Base-by-base conservation (phyloP, 2,329 filamentous ascomycete species). In the Colletotrichum noveboracense region DNA sequence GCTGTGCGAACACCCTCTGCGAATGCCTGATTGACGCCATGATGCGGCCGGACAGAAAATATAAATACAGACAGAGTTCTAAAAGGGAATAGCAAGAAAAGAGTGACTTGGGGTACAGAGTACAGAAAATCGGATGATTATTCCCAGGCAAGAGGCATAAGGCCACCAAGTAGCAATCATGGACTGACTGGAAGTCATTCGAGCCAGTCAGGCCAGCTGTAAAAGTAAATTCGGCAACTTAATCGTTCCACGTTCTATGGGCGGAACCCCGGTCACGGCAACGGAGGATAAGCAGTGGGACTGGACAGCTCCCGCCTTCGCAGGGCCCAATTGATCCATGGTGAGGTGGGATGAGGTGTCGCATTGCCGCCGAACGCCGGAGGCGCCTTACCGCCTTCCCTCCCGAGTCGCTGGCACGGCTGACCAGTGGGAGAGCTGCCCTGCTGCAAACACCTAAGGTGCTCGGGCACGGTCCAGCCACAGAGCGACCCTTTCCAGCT, bases 131-230 rank as follows among this genome's bases (percentile, higher is more conserved):
- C 74, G 74, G 70, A 76, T 65, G 74, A 74, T 76, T 66, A 36
- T 73, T 56, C 68, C 34, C 38, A 69, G 65, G 58, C 36, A 60
- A 73, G 34, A 74, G 21, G 74, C 58, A 76, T 76, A 38, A 74
- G 74, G 36, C 74, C 74, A 75, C 74, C 36, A 21, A 52, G 48
- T 58, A 67, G 70, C 73, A 34, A 73, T 73, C 62, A 68, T 75
- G 73, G 64, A 75, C 73, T 75, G 74, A 75, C 74, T 36, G 58
- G 62, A 73, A 26, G 70, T 76, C 64, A 58, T 74, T 73, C 70
- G 70, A 76, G 74, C 70, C 70, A 69, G 64, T 76, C 70, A 76
- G 74, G 74, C 74, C 74, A 76, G 74, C 74, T 76, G 74, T 69
- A 66, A 76, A 75, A 76, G 70, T 68, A 74, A 74, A 74, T 65